A percentile compares a stretch with the other conserved stretches of the same genome.
These are phyloP conservation scores for Phaeodactylum tricornutum DNA, from an alignment of 108 stramenopile genomes.

Conservation along the genomic window DNA sequence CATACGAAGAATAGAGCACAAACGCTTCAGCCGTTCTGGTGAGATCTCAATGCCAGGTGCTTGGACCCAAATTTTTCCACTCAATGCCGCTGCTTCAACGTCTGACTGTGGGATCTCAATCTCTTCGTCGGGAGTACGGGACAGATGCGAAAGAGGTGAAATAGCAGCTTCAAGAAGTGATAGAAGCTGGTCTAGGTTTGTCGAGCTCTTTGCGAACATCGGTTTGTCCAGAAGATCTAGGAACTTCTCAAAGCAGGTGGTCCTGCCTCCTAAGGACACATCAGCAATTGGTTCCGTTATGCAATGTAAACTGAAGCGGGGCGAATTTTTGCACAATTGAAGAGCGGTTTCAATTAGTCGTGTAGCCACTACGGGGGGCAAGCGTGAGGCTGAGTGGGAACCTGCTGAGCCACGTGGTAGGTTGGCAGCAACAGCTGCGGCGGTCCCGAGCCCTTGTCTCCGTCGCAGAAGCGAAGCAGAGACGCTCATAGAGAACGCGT, in stretches of 20 bases:
- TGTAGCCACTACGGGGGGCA: conserved; percentile 69
- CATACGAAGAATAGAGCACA: conserved; percentile 60
- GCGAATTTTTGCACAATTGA: conserved; percentile 52
- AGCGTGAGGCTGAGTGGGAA: conserved; percentile 19
- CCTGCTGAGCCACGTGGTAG: conserved; percentile 56
- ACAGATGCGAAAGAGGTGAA: conserved; percentile 64
- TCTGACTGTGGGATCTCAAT: conserved; percentile 39
- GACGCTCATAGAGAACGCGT: conserved; percentile 15
- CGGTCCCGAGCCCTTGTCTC: conserved; percentile 34
- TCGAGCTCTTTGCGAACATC: conserved; percentile 47
- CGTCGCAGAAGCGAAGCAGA: conserved; percentile 21
- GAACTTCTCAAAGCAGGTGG: conserved; percentile 46
- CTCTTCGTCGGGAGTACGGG: conserved; percentile 45
- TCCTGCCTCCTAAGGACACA: not conserved
- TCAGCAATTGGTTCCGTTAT: not conserved
- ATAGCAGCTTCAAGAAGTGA: conserved; percentile 55
- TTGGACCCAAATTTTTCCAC: conserved; percentile 62
- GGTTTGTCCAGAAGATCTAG: conserved; percentile 59
- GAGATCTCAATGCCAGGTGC: conserved; percentile 62
- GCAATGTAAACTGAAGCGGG: conserved; percentile 44
- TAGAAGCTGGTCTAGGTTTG: conserved; percentile 74
- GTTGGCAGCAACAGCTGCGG: conserved; percentile 61
- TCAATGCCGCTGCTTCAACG: conserved; percentile 29
- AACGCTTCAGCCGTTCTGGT: conserved; percentile 42
- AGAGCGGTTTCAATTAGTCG: conserved; percentile 54